A percentile compares a stretch with the other conserved stretches of the same genome.
Evolutionary conservation across 495 filamentous ascomycete genomes (phyloP).

Genomic region (Massariosphaeria phaeospora): DNA sequence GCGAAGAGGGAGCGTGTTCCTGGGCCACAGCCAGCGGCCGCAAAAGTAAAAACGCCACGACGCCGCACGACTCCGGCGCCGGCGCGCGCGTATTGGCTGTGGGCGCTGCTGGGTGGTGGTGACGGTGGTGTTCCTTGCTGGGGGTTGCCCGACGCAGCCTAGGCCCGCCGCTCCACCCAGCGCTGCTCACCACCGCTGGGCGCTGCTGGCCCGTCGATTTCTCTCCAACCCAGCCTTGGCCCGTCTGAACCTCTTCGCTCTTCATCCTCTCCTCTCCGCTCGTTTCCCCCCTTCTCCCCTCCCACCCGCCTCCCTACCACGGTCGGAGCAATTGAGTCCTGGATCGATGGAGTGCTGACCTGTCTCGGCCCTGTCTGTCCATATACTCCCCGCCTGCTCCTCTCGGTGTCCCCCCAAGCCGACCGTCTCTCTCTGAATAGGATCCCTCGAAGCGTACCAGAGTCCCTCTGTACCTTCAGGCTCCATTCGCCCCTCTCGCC

Average conservation of each 20-base stretch:
- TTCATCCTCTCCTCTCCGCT: conserved; percentile 20
- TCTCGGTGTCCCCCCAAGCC: conserved; percentile 32
- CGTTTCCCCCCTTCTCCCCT: conserved; percentile 10
- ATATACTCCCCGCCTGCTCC: conserved; percentile 28
- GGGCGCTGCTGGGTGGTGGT: neutral
- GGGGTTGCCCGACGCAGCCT: conserved; percentile 9
- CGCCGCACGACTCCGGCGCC: conserved; percentile 19
- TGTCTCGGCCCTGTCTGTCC: conserved; percentile 19
- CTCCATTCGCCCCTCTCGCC: conserved; percentile 13
- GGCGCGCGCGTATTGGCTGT: conserved; percentile 23
- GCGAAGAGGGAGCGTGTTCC: conserved; percentile 27
- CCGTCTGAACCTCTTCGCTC: conserved; percentile 13
- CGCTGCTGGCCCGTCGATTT: conserved; percentile 24
- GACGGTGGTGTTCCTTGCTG: conserved; percentile 15
- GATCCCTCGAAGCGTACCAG: conserved; percentile 30
- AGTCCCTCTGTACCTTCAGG: conserved; percentile 21
- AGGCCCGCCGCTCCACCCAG: conserved; percentile 22
- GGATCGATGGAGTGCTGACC: conserved; percentile 32
- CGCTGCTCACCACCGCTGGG: conserved; percentile 13
- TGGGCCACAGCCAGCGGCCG: conserved; percentile 13
- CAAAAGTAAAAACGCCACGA: conserved; percentile 27
- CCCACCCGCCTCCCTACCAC: conserved; percentile 26
- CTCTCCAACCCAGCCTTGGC: conserved; percentile 24
- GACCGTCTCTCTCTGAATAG: conserved; percentile 32
- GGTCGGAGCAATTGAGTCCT: conserved; percentile 34